Evolutionary conservation across 1,139 yeast genomes (phyloP).

Genomic region (Debaryomyces coudertii): DNA sequence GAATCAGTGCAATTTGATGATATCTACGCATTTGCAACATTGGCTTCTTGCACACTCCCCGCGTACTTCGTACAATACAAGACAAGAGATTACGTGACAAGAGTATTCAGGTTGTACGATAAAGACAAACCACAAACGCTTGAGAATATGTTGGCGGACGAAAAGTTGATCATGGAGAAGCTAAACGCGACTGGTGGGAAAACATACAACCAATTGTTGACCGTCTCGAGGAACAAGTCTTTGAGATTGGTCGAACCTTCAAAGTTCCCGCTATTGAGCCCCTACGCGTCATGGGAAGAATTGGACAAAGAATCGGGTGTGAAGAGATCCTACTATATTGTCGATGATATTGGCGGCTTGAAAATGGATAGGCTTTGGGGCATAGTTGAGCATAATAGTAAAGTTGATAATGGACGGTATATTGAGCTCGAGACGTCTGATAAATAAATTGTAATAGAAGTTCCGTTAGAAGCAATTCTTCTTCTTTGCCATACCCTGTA

Average conservation of each 20-base stretch:
- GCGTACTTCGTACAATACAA: conserved; percentile 56
- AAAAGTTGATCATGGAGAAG: conserved; percentile 69
- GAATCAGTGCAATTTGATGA: conserved; percentile 62
- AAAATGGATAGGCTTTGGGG: conserved; percentile 88
- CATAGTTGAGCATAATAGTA: conserved; percentile 66
- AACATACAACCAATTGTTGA: conserved; percentile 62
- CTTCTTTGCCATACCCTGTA: not conserved
- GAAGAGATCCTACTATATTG: conserved; percentile 54
- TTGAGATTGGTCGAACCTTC: conserved; percentile 41
- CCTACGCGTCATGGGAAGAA: conserved; percentile 66
- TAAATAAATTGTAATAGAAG: not conserved
- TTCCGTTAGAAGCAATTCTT: not conserved
- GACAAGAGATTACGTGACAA: conserved; percentile 68
- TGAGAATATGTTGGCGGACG: conserved; percentile 62
- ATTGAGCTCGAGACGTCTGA: conserved; percentile 21
- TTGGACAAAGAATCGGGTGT: conserved; percentile 37
- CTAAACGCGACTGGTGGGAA: conserved; percentile 67
- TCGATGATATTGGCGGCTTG: conserved; percentile 77
- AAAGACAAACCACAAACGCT: conserved; percentile 65
- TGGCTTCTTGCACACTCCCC: conserved; percentile 47
- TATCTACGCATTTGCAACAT: conserved; percentile 49
- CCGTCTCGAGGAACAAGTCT: conserved; percentile 44
- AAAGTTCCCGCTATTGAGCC: conserved; percentile 37
- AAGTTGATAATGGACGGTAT: conserved; percentile 67
- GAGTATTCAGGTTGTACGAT: conserved; percentile 72